These are phyloP conservation scores for Rubus parviflorus DNA, from an alignment of 306 rosid species.

Conservation along the genomic window DNA sequence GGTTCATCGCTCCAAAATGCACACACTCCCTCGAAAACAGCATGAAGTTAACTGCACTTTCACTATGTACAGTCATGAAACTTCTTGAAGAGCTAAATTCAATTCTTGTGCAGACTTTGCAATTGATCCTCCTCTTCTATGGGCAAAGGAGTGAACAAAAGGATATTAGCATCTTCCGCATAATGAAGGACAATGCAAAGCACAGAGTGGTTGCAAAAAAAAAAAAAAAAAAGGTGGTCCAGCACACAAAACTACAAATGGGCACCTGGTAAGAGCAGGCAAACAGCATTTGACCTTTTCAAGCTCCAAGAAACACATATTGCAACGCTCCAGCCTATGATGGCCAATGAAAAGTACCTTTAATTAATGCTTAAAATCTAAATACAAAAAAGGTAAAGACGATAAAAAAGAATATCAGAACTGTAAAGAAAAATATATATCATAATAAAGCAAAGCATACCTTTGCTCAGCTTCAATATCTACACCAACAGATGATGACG, in stretches of 20 bases:
- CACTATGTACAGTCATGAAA: conserved; percentile 47
- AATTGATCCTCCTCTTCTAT: conserved; percentile 90
- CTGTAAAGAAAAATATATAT: background rate
- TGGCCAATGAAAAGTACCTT: conserved; percentile 13
- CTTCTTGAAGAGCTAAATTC: conserved; percentile 79
- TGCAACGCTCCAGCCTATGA: conserved; percentile 90
- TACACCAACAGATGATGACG: conserved; percentile 80
- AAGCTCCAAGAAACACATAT: conserved; percentile 85
- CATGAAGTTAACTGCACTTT: conserved; percentile 26
- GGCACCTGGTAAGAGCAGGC: conserved; percentile 70
- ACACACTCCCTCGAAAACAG: conserved; percentile 48
- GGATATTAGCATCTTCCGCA: conserved; percentile 30
- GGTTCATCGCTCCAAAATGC: conserved; percentile 49
- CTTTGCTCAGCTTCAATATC: conserved; percentile 97
- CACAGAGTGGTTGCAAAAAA: background rate
- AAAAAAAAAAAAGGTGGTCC: background rate
- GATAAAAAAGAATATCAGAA: background rate
- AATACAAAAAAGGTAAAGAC: background rate
- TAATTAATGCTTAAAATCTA: conserved; percentile 7
- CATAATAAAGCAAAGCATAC: conserved; percentile 35
- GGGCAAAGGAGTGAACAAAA: conserved; percentile 27
- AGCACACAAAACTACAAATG: conserved; percentile 11
- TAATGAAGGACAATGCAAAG: conserved; percentile 8
- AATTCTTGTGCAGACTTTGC: conserved; percentile 91
- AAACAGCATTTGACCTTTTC: conserved; percentile 74